Evolutionary conservation across 768 basidiomycete species (phyloP), one percentile per base, ranked within the genome.

Genomic region (Tephrocybe sp.): DNA sequence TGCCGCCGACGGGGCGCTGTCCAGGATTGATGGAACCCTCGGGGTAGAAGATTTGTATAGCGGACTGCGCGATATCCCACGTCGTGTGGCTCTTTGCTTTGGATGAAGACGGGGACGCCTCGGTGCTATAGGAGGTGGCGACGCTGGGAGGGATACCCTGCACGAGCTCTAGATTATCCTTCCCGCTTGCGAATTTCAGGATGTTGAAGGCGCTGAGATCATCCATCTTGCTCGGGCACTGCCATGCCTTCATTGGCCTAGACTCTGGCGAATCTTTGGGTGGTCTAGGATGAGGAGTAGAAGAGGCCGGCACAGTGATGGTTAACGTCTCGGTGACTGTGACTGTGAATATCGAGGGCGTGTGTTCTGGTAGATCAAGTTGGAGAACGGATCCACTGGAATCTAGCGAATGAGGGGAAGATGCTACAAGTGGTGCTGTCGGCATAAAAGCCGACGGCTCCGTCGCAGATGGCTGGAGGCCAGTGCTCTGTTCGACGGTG

Each of bases 41-140:
- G 3, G 89, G 89, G 59, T 87, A 92, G 52, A 80, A 67, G 17
- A 91, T 69, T 54, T 85, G 84, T 10, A 92, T 63, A 45, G 77
- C 67, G 0, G 84, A 65, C 31, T 65, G 67, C 5, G 62, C 44
- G 59, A 71, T 65, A 44, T 61, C 59, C 63, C 62, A 65, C 8
- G 49, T 48, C 17, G 55, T 20, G 35, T 17, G 46, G 16, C 11
- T 39, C 20, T 23, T 33, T 48, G 45, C 40, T 56, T 53, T 39
- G 38, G 45, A 35, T 7, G 50, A 33, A 44, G 56, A 45, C 32
- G 54, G 48, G 13, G 62, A 20, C 7, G 9, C 36, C 33, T 60
- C 63, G 22, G 68, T 68, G 9, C 70, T 69, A 20, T 39, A 32
- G 20, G 41, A 32, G 16, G 44, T 36, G 32, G 44, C 16, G 12